Evolutionary conservation across 1,139 yeast genomes (phyloP), one percentile per base, ranked within the genome.

Genomic region (Suhomyces chickasaworum): DNA sequence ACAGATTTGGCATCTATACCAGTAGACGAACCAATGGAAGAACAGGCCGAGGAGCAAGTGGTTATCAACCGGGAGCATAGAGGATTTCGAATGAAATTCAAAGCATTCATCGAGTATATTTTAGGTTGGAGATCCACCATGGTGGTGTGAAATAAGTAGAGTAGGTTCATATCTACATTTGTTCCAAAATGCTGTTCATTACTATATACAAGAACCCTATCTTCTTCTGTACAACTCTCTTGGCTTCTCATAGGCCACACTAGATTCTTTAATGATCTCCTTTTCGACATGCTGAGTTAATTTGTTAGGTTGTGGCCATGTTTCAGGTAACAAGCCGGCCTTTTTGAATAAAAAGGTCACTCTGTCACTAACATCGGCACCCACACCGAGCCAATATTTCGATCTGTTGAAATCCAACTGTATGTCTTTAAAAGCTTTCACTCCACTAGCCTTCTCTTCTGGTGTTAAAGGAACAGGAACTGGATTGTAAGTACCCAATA

Each of bases 361-460:
- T 4, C 95, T 75, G 37, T 87, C 91, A 29, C 95, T 84, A 4
- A 97, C 96, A 63, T 88, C 96, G 1, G 98, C 99, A n/a, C 99
- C 99, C 13, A 89, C 96, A 60, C 97, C 97, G 38, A 93, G 72
- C 99, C 99, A 93, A 69, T 93, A 95, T 66, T 89, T 89, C n/a
- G 97, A 83, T 56, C 97, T 81, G 54, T 84, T 83, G 62, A 93
- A 89, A 64, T 93, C 98, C 39, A 93, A 73, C 55, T 83, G 80
- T 34, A 93, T 80, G 56, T 90, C 90, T 64, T 93, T 93, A 45
- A 79, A 76, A 18, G 95, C 89, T 53, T 78, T 73, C 37, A 72
- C 68, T n/a, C 83, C 82, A 34, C 55, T 52, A 18, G 71, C 74
- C 53, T 71, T 73, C 54, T 83, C 84, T 54, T 75, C 81, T 30